phyloP scores from a whole-genome alignment of 805 yeast genomes.

The Ogataea parapolymorpha region DNA sequence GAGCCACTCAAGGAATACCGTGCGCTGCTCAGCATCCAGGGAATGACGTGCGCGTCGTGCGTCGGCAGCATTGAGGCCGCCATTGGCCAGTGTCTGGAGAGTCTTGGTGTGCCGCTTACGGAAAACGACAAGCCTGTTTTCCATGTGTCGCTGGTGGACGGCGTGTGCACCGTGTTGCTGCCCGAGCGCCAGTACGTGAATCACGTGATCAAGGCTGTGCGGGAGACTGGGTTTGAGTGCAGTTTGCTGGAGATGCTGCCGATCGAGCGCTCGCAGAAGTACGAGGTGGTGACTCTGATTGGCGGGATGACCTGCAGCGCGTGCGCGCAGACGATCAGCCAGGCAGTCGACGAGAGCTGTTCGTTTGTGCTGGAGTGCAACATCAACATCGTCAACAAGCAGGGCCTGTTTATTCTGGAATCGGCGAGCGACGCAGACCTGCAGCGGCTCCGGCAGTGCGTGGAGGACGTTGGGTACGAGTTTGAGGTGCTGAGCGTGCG shows the following conservation, averaged over 20 bases:
- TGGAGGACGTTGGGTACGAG: constrained; percentile 69
- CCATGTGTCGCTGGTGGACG: constrained; percentile 39
- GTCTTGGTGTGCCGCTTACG: constrained; percentile 14
- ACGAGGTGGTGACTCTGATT: constrained; percentile 55
- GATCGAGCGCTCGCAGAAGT: constrained; percentile 44
- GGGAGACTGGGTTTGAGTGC: constrained; percentile 47
- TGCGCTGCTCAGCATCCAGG: constrained; percentile 56
- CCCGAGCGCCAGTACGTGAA: constrained; percentile 51
- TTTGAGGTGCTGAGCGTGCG: constrained; percentile 44
- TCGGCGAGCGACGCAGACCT: constrained; percentile 35
- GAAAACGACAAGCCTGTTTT: constrained; percentile 13
- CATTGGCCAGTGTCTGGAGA: constrained; percentile 28
- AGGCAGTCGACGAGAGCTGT: constrained; percentile 41
- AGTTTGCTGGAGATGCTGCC: constrained; percentile 59
- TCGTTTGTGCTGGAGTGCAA: constrained; percentile 52
- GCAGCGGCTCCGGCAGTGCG: constrained; percentile 42
- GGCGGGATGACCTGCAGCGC: constrained; percentile 78
- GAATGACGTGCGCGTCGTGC: constrained; percentile 71
- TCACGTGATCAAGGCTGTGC: constrained; percentile 44
- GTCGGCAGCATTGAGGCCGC: constrained; percentile 42
- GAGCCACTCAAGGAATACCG: constrained; percentile 32
- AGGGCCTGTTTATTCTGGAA: constrained; percentile 59
- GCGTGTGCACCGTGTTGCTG: constrained; percentile 51
- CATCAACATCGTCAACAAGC: constrained; percentile 56
- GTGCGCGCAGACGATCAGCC: constrained; percentile 54